These are phyloP conservation scores for Fusarium ramigenum DNA, from an alignment of 2,329 filamentous ascomycete species.

Conservation along the genomic window DNA sequence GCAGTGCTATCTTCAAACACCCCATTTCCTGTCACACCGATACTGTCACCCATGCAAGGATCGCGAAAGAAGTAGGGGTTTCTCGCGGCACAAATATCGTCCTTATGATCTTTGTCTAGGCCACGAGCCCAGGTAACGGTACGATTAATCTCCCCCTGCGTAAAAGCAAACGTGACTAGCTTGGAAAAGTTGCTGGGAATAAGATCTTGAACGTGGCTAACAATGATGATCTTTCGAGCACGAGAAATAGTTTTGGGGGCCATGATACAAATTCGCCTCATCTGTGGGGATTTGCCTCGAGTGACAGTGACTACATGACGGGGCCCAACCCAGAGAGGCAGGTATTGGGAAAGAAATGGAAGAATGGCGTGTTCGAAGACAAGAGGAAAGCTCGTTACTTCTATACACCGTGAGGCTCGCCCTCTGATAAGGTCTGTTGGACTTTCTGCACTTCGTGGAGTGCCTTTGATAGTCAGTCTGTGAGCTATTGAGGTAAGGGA, in stretches of 20 bases:
- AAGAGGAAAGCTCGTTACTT: slow-evolving; percentile 51
- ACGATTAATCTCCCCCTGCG: slow-evolving; percentile 50
- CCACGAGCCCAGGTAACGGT: slow-evolving; percentile 52
- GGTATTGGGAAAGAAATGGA: slow-evolving; percentile 54
- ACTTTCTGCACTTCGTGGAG: slow-evolving; percentile 45
- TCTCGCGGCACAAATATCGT: slow-evolving; percentile 53
- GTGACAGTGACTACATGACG: slow-evolving; percentile 52
- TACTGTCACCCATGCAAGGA: slow-evolving; percentile 58
- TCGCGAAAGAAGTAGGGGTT: slow-evolving; percentile 55
- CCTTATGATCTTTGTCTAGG: slow-evolving; percentile 48
- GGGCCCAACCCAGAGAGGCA: slow-evolving; percentile 54
- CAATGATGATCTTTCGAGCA: slow-evolving; percentile 52
- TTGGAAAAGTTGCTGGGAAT: slow-evolving; percentile 48
- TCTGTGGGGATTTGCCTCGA: slow-evolving; percentile 48
- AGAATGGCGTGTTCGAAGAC: slow-evolving; percentile 56
- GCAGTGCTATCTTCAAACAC: slow-evolving; percentile 50
- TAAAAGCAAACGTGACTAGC: slow-evolving; percentile 50
- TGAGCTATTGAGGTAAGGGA: neutral
- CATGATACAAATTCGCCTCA: slow-evolving; percentile 54
- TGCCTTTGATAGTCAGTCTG: slow-evolving; percentile 35
- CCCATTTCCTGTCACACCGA: slow-evolving; percentile 48
- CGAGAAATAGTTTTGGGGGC: slow-evolving; percentile 47
- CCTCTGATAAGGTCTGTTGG: slow-evolving; percentile 44
- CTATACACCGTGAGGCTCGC: slow-evolving; percentile 44
- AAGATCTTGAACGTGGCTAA: slow-evolving; percentile 53